Conservation (phyloP, 73 alveolate species). For the Durusdinium trenchii region DNA sequence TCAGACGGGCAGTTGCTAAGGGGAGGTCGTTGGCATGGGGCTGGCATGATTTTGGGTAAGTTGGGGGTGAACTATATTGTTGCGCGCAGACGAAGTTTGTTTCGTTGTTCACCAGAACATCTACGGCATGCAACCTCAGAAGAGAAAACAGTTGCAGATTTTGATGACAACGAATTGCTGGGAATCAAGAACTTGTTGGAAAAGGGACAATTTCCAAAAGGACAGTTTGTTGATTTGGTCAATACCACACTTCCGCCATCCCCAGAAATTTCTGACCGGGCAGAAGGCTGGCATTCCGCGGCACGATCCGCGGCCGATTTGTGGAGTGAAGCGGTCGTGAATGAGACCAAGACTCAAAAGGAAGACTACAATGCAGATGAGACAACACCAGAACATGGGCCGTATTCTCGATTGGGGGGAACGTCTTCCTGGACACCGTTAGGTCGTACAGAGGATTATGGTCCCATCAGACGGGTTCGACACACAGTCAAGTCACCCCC, state of each 20-base stretch:
- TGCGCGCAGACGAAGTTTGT: neutral
- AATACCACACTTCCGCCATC: neutral
- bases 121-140: neutral
- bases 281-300: neutral
- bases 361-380: no score
- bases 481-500: neutral
- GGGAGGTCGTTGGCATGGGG: conserved; percentile 14
- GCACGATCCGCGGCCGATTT: neutral
- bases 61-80: neutral
- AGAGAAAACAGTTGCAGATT: neutral
- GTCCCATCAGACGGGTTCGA: neutral
- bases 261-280: neutral
- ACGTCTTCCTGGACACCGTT: no score
- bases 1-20: neutral
- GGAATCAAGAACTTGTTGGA: neutral
- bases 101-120: conserved; percentile 17
- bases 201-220: neutral
- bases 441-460: no score
- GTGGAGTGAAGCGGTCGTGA: no score
- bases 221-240: neutral
- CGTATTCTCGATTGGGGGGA: no score
- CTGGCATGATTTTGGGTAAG: neutral
- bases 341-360: no score
- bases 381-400: no score
- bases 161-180: conserved; percentile 3